Percentiles rank a stretch among this genome's conserved stretches.
Evolutionary conservation across 345 rosid genomes (phyloP).

Genomic region (Passiflora organensis): DNA sequence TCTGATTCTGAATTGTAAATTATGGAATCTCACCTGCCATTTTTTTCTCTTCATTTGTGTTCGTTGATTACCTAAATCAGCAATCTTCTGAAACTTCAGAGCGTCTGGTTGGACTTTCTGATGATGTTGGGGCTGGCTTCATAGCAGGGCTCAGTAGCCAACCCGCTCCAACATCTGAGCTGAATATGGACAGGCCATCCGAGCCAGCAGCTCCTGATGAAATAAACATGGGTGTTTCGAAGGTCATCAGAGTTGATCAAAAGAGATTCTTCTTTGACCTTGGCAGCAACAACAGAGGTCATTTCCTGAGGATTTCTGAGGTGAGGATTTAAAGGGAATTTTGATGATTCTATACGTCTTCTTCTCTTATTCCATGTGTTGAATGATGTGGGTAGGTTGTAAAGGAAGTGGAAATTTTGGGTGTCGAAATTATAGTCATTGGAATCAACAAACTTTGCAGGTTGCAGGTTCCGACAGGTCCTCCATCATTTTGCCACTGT

Average conservation of each 20-base stretch:
- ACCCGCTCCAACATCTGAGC: constrained; percentile 59
- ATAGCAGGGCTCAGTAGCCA: constrained; percentile 89
- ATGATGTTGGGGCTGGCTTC: constrained; percentile 99
- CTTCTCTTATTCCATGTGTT: background rate
- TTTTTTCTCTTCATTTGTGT: constrained; percentile 11
- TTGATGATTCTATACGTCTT: background rate
- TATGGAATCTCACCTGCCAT: constrained; percentile 9
- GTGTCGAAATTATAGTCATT: too few species aligned
- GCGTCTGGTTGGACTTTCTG: constrained; percentile 80
- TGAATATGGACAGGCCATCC: constrained; percentile 59
- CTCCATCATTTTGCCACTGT: constrained; percentile 87
- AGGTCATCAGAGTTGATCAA: constrained; percentile 88
- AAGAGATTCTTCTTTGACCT: constrained; percentile 95
- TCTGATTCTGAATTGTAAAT: constrained; percentile 1
- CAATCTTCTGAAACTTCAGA: constrained; percentile 66
- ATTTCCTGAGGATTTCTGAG: constrained; percentile 96
- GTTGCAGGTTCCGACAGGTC: constrained; percentile 95
- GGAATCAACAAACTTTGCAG: constrained; percentile 35
- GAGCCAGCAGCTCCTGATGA: constrained; percentile 77
- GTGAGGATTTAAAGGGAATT: constrained; percentile 24
- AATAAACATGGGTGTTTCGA: constrained; percentile 52
- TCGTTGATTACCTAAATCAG: constrained; percentile 38
- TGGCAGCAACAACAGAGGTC: constrained; percentile 92
- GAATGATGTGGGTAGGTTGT: background rate
- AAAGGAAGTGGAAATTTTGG: too few species aligned